These are phyloP conservation scores for Tylopilus rubrobrunneus DNA, from an alignment of 768 basidiomycete genomes.

Conservation along the genomic window DNA sequence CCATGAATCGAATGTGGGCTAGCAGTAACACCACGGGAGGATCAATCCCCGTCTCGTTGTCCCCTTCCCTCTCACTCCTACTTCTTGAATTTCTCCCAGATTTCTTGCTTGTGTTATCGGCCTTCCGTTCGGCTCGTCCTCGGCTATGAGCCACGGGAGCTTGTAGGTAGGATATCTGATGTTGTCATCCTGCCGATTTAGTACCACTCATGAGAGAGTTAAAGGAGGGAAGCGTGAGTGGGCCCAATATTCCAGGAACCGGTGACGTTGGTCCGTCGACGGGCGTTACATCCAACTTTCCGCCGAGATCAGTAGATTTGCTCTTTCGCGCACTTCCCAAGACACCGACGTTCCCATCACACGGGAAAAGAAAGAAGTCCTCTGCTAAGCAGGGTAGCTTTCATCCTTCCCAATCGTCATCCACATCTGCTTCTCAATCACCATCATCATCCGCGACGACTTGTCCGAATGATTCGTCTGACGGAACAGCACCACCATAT, in stretches of 20 bases:
- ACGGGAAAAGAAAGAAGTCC: background rate
- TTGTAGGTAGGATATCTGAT: slow-evolving; percentile 77
- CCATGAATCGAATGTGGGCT: slow-evolving; percentile 10
- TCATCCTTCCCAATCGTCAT: slow-evolving; percentile 1
- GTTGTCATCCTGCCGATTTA: slow-evolving; percentile 88
- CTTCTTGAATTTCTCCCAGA: slow-evolving; percentile 67
- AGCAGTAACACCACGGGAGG: slow-evolving; percentile 18
- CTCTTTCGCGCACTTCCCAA: slow-evolving; percentile 82
- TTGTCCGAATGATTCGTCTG: background rate
- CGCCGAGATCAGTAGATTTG: slow-evolving; percentile 67
- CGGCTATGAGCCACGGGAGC: slow-evolving; percentile 82
- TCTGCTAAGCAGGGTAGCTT: background rate
- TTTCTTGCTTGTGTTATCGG: slow-evolving; percentile 83
- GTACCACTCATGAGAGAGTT: slow-evolving; percentile 89
- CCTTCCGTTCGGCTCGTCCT: slow-evolving; percentile 74
- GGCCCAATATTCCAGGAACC: slow-evolving; percentile 14
- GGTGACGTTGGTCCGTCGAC: slow-evolving; percentile 16
- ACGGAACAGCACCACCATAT: slow-evolving; percentile 38
- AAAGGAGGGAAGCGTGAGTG: slow-evolving; percentile 51
- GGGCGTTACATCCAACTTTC: slow-evolving; percentile 3
- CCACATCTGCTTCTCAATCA: background rate
- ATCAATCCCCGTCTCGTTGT: slow-evolving; percentile 45
- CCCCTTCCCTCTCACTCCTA: slow-evolving; percentile 33
- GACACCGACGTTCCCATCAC: slow-evolving; percentile 9
- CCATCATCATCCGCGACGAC: background rate